A percentile compares a stretch with the other conserved stretches of the same genome.
Evolutionary conservation across 306 rosid genomes (phyloP).

Genomic region (Canavalia ensiformis): DNA sequence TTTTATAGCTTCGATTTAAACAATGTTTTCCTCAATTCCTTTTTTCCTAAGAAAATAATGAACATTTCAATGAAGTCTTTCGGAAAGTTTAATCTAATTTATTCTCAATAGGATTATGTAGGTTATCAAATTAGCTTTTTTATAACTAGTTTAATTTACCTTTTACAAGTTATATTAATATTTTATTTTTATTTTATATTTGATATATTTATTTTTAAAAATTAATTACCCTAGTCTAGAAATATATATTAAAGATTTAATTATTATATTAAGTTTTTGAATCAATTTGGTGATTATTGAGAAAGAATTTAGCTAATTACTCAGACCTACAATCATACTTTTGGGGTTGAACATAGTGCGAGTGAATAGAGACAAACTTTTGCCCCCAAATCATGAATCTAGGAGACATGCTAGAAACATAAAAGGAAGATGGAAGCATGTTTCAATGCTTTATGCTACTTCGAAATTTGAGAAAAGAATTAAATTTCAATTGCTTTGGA

Average conservation of each 20-base stretch:
- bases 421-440: not conserved
- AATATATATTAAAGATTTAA: no score
- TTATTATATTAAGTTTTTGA: no score
- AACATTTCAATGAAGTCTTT: not conserved
- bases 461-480: not conserved
- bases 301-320: no score
- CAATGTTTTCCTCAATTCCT: not conserved
- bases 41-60: not conserved
- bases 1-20: not conserved
- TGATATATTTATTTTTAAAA: no score
- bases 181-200: no score
- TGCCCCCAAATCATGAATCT: slow-evolving; percentile 3
- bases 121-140: no score
- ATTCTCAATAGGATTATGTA: no score
- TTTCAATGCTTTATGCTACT: not conserved
- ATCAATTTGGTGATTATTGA: no score
- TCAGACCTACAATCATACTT: not conserved
- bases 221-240: no score
- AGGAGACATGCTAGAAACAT: not conserved
- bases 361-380: slow-evolving; percentile 10
- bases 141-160: no score
- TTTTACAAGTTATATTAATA: no score
- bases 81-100: not conserved
- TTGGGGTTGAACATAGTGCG: not conserved
- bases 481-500: not conserved